These are phyloP conservation scores for Teunomyces cretensis DNA, from an alignment of 805 yeast species.

Conservation along the genomic window DNA sequence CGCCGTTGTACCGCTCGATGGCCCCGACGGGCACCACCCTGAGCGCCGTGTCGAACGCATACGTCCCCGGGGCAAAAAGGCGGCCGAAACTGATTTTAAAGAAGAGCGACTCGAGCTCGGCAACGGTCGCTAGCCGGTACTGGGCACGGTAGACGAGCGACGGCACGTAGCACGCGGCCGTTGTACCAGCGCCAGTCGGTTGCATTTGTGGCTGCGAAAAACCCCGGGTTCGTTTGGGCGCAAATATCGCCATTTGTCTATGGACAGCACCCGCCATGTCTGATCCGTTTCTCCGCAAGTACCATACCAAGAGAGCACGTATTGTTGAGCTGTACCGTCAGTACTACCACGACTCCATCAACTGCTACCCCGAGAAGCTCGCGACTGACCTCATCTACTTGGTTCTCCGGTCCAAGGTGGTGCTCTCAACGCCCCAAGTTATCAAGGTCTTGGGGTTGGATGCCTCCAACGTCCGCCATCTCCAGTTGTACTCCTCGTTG, in stretches of 20 bases:
- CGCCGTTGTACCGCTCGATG: neutral
- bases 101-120: neutral
- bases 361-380: neutral
- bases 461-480: neutral
- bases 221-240: neutral
- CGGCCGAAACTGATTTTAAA: neutral
- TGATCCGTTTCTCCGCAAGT: slow-evolving; percentile 1
- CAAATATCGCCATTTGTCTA: neutral
- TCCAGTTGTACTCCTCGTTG: neutral
- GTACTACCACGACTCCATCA: neutral
- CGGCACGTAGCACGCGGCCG: neutral
- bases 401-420: neutral
- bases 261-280: neutral
- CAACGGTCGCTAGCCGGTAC: neutral
- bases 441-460: neutral
- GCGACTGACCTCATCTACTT: slow-evolving; percentile 4
- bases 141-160: neutral
- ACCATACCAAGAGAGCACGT: neutral
- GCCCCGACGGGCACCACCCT: neutral
- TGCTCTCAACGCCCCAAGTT: neutral
- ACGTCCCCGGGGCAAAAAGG: neutral
- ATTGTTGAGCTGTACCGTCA: neutral
- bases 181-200: neutral
- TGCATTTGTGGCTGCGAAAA: slow-evolving; percentile 5
- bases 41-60: neutral